Evolutionary conservation across 805 yeast genomes (phyloP).

Genomic region (Clavispora fructus): DNA sequence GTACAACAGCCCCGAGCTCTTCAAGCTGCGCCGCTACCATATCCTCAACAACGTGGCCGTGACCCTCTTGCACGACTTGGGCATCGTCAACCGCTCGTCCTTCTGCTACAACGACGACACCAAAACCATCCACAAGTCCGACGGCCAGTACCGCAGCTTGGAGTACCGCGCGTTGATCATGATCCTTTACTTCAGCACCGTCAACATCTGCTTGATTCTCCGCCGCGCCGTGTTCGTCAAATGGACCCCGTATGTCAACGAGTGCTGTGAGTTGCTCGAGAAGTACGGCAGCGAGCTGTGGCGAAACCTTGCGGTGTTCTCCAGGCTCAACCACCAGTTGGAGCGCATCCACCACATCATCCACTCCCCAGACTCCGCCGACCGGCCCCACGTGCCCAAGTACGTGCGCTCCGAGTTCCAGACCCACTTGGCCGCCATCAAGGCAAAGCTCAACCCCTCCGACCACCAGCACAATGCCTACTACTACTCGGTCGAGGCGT

Average conservation of each 20-base stretch:
- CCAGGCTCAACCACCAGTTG: slow-evolving; percentile 52
- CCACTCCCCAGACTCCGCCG: slow-evolving; percentile 32
- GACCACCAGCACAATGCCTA: slow-evolving; percentile 45
- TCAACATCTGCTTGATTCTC: slow-evolving; percentile 60
- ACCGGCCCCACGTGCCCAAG: slow-evolving; percentile 23
- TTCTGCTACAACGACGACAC: slow-evolving; percentile 12
- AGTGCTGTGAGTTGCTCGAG: slow-evolving; percentile 50
- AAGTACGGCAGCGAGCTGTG: slow-evolving; percentile 25
- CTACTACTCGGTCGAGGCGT: slow-evolving; percentile 61
- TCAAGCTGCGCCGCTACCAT: slow-evolving; percentile 74
- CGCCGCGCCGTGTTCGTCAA: slow-evolving; percentile 57
- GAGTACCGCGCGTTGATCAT: slow-evolving; percentile 52
- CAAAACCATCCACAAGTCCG: slow-evolving; percentile 7
- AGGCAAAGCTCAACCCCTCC: slow-evolving; percentile 30
- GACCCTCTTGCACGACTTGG: slow-evolving; percentile 69
- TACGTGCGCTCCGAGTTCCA: slow-evolving; percentile 48
- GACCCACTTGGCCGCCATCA: slow-evolving; percentile 37
- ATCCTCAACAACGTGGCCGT: slow-evolving; percentile 61
- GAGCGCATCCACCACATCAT: slow-evolving; percentile 55
- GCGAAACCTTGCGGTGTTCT: slow-evolving; percentile 49
- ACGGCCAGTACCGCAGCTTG: slow-evolving; percentile 18
- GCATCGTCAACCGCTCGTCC: slow-evolving; percentile 52
- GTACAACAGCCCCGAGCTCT: slow-evolving; percentile 82
- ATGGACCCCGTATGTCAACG: slow-evolving; percentile 63
- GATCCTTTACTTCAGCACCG: slow-evolving; percentile 55